These are phyloP conservation scores for Syncephalis fuscata DNA, from an alignment of 371 early-diverging fungal species.

Conservation along the genomic window DNA sequence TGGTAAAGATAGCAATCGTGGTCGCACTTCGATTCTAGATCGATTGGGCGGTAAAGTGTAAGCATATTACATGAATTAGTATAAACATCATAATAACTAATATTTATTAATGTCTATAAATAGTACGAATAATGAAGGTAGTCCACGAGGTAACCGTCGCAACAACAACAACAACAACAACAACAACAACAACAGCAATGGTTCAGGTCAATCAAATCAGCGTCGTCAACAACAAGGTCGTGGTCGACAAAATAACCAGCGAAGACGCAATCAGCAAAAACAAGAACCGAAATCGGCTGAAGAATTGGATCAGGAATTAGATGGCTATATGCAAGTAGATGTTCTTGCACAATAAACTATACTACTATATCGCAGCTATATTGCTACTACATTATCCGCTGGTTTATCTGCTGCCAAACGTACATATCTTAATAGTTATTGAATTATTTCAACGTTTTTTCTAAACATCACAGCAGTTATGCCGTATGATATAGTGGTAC, in stretches of 20 bases:
- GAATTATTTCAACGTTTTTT: too few relatives aligned
- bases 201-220: neutral
- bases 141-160: conserved; percentile 2
- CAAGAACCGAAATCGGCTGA: conserved; percentile 4
- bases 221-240: neutral
- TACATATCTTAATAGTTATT: too few relatives aligned
- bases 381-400: too few relatives aligned
- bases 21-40: neutral
- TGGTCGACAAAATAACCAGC: neutral
- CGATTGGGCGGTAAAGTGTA: conserved; percentile 5
- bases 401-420: too few relatives aligned
- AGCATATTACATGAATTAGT: conserved; percentile 2
- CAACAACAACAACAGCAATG: neutral
- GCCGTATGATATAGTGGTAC: too few relatives aligned
- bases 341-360: neutral
- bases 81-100: too few relatives aligned
- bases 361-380: neutral
- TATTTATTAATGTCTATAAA: neutral
- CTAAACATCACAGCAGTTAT: too few relatives aligned
- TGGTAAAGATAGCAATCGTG: neutral
- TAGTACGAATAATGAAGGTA: neutral
- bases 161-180: neutral
- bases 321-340: conserved; percentile 8
- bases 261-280: neutral
- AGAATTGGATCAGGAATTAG: conserved; percentile 8